Evolutionary conservation across 2,329 filamentous ascomycete genomes (phyloP), one percentile per base, ranked within the genome.

Genomic region (Fonsecaea pedrosoi): DNA sequence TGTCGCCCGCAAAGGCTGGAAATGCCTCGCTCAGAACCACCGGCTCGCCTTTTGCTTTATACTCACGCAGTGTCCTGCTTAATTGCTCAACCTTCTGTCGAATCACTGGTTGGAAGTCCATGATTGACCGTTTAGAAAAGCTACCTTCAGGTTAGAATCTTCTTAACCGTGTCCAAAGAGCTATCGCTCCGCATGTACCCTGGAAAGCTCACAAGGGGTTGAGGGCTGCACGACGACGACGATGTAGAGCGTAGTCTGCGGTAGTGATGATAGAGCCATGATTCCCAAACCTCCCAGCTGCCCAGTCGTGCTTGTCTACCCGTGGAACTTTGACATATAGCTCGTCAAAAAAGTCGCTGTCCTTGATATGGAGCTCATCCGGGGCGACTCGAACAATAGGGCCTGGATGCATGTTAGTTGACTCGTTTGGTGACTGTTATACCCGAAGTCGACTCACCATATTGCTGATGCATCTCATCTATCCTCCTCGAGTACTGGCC

Each of bases 1-100:
- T 77, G 32, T 83, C 81, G 38, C 80, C 80, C 1, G 79, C 79
- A 59, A 79, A 75, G 18, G 79, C 79, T 34, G 77, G 78, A 54
- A 78, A 80, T 0, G 77, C 73, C 18, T 55, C 42, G 13, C 53
- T 40, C 4, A 67, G 56, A 12, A 50, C 38, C 4, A 67, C 38
- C 0, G 55, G 32, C 13, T n/a, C 13, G 21, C 34, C 55, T 25
- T 32, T 50, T 13, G 38, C 56, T 25, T 60, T 56, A 9, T 60
- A 60, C 35, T 65, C 34, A 15, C 32, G 4, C 2, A 67, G 13
- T 42, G 56, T 59, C 12, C 21, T 48, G 48, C 62, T 48, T 3
- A 67, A 5, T 21, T 55, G 40, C 21, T 64, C 48, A 21, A 57
- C 37, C 30, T 62, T 62, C 38, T 72, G 65, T 3, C 75, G 67